phyloP scores from a whole-genome alignment of 2,329 filamentous ascomycete genomes.

The Hymenoscyphus linearis region DNA sequence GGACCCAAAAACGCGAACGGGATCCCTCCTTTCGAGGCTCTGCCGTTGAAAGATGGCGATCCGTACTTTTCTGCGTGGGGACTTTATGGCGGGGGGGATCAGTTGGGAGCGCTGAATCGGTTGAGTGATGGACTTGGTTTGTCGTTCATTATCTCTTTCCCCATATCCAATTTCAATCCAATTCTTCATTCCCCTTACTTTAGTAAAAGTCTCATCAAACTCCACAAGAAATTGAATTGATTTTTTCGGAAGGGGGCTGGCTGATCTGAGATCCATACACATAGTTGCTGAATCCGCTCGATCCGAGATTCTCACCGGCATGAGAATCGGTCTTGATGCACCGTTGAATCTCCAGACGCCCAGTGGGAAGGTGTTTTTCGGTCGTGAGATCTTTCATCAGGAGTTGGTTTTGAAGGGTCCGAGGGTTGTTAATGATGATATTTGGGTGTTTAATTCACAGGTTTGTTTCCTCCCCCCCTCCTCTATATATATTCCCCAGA shows the following conservation, averaged over 20 bases:
- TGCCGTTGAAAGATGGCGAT: background rate
- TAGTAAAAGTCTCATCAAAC: no score
- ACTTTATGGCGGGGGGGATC: conserved; percentile 41
- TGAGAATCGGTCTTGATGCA: conserved; percentile 1
- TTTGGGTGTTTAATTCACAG: conserved; percentile 25
- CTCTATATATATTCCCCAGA: no score
- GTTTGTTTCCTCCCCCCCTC: background rate
- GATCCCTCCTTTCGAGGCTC: background rate
- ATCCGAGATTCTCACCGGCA: conserved; percentile 3
- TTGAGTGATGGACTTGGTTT: conserved; percentile 38
- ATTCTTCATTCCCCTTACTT: background rate
- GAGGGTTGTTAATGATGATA: conserved; percentile 8
- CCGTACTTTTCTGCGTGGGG: conserved; percentile 35
- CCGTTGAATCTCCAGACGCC: background rate
- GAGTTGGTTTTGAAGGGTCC: background rate
- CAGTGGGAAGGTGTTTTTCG: conserved; percentile 6
- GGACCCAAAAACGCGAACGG: background rate
- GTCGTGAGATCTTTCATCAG: background rate
- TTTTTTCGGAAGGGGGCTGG: no score
- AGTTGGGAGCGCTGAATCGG: conserved; percentile 40
- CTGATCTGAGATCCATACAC: no score
- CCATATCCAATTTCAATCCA: no score
- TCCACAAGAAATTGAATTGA: no score
- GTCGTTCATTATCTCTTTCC: conserved; percentile 3
- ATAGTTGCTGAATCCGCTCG: conserved; percentile 34